Conservation (phyloP, 2,329 filamentous ascomycete species). For the Pseudogymnoascus verrucosus region DNA sequence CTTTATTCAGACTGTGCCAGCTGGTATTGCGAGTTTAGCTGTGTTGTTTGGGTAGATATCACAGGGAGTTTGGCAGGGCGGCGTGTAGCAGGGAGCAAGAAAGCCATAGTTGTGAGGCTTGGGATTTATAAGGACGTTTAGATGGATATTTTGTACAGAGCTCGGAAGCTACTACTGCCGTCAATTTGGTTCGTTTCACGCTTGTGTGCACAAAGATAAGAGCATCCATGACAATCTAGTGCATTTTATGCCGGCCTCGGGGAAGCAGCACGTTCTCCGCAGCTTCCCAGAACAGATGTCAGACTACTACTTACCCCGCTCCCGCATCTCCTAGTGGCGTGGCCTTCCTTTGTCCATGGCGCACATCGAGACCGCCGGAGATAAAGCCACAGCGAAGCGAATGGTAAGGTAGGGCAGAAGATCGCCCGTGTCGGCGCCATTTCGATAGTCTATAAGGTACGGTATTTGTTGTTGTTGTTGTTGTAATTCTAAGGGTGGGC, state of each 20-base stretch:
- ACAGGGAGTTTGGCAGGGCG: background rate
- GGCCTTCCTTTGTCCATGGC: background rate
- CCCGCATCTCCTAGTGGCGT: background rate
- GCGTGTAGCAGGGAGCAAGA: background rate
- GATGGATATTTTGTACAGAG: background rate
- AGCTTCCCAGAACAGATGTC: background rate
- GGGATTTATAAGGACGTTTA: background rate
- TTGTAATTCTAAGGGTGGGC: background rate
- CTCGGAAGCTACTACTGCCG: background rate
- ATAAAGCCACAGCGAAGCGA: background rate
- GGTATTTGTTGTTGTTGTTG: background rate
- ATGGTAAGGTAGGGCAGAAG: background rate
- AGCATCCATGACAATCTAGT: background rate
- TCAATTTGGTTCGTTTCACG: background rate
- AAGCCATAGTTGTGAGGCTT: background rate
- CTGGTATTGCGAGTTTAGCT: constrained; percentile 24
- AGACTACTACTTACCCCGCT: background rate
- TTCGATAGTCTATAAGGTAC: background rate
- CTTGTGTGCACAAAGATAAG: background rate
- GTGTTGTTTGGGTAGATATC: constrained; percentile 17
- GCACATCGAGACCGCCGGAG: background rate
- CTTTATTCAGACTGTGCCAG: constrained; percentile 36
- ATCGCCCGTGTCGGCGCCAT: background rate
- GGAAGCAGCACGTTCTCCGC: background rate
- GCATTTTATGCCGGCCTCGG: background rate